Conservation (phyloP, 2,329 filamentous ascomycete species). For the Gaeumannomyces sp. region DNA sequence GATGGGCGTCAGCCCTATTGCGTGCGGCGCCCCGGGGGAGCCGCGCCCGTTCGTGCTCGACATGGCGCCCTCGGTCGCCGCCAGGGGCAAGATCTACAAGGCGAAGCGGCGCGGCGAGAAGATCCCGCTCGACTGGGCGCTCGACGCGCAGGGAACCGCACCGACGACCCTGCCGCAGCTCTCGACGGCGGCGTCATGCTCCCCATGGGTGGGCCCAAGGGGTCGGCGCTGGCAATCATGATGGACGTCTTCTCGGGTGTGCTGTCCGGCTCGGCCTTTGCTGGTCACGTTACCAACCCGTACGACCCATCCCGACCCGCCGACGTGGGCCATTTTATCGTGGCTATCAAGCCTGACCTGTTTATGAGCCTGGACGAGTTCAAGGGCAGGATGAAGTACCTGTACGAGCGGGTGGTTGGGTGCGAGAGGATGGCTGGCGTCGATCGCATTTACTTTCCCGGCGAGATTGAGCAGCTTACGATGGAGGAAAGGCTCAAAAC, state of each 20-base stretch:
- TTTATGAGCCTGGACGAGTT: constrained; percentile 69
- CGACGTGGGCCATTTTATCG: constrained; percentile 68
- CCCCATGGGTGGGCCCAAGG: constrained; percentile 80
- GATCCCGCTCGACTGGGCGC: constrained; percentile 68
- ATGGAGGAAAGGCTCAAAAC: constrained; percentile 4
- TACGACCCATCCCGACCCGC: constrained; percentile 65
- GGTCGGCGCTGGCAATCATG: constrained; percentile 71
- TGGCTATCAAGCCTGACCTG: constrained; percentile 68
- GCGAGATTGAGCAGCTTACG: constrained; percentile 46
- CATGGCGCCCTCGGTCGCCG: constrained; percentile 65
- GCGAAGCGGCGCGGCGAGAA: constrained; percentile 60
- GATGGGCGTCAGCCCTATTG: constrained; percentile 68
- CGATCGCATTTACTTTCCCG: constrained; percentile 54
- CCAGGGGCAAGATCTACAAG: constrained; percentile 68
- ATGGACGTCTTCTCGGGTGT: constrained; percentile 87
- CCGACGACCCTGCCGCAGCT: constrained; percentile 64
- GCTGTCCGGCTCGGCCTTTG: constrained; percentile 71
- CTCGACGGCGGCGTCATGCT: constrained; percentile 70
- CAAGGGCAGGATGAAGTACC: constrained; percentile 50
- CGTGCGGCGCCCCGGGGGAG: constrained; percentile 63
- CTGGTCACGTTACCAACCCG: constrained; percentile 67
- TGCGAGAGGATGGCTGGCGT: constrained; percentile 49
- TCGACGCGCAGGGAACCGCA: constrained; percentile 62
- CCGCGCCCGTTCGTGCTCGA: constrained; percentile 64
- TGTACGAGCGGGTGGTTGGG: constrained; percentile 47